A percentile compares a stretch with the other conserved stretches of the same genome.
Conservation (phyloP, 352 stramenopile species). For the Phytopythium montanum region DNA sequence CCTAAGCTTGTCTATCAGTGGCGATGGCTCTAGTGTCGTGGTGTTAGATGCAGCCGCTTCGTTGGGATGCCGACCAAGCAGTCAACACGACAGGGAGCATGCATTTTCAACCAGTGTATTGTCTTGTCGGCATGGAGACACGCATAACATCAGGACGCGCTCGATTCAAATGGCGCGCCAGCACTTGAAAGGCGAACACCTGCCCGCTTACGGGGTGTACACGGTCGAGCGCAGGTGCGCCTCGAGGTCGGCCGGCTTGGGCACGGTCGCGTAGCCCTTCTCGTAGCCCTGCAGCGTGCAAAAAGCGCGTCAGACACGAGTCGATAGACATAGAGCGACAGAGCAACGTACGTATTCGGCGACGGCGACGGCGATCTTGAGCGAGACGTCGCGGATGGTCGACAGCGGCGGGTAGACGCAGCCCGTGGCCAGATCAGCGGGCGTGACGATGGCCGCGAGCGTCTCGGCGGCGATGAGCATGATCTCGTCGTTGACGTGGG, state of each 20-base stretch:
- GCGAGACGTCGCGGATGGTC: conserved; percentile 91
- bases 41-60: too few relatives aligned
- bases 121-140: not conserved
- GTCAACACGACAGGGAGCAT: not conserved
- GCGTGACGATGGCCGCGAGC: conserved; percentile 67
- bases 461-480: conserved; percentile 82
- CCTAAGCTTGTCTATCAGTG: not conserved
- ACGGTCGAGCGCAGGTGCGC: conserved; percentile 53
- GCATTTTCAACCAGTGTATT: not conserved
- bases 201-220: conserved; percentile 72
- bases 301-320: conserved; percentile 1
- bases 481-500: conserved; percentile 74
- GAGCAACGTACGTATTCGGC: conserved; percentile 60
- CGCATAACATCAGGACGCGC: not conserved
- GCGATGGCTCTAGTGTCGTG: too few relatives aligned
- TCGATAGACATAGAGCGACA: not conserved
- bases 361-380: conserved; percentile 91
- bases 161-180: not conserved
- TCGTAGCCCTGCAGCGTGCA: conserved; percentile 37
- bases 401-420: conserved; percentile 93
- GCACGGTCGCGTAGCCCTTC: conserved; percentile 52
- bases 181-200: not conserved
- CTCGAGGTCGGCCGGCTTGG: conserved; percentile 47
- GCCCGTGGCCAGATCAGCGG: conserved; percentile 88
- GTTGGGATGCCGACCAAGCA: too few relatives aligned